A percentile compares a stretch with the other conserved stretches of the same genome.
Conservation (phyloP, 805 yeast genomes). For the Metschnikowia hibisci region DNA sequence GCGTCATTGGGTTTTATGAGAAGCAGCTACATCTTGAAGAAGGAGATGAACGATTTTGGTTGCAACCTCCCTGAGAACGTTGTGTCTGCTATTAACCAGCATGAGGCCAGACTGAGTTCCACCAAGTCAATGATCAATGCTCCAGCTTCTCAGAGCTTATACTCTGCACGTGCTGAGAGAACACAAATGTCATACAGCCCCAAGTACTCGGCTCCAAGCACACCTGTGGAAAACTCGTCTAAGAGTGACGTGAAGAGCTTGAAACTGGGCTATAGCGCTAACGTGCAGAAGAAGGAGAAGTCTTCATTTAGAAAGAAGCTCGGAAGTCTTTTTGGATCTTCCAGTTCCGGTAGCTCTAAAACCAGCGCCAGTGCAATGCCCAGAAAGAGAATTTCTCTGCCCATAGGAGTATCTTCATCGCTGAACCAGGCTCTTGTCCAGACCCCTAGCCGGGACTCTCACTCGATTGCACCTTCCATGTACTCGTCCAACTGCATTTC, state of each 20-base stretch:
- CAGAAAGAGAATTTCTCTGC: constrained; percentile 10
- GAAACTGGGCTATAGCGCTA: not conserved
- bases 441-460: not conserved
- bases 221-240: not conserved
- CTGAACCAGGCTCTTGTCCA: constrained; percentile 1
- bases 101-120: not conserved
- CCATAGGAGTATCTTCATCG: constrained; percentile 5
- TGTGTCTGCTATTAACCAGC: constrained; percentile 4
- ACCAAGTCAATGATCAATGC: not conserved
- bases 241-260: constrained; percentile 1
- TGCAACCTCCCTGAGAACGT: constrained; percentile 32
- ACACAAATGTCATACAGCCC: not conserved
- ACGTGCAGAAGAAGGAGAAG: constrained; percentile 3
- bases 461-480: constrained; percentile 6
- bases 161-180: not conserved
- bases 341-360: constrained; percentile 2
- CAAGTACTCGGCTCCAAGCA: not conserved
- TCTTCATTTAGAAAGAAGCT: constrained; percentile 13
- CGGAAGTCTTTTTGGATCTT: constrained; percentile 9
- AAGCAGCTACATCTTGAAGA: constrained; percentile 39
- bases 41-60: constrained; percentile 35
- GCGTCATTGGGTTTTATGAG: constrained; percentile 45
- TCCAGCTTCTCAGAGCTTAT: constrained; percentile 2
- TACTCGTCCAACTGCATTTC: constrained; percentile 13
- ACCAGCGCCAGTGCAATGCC: not conserved